These are phyloP conservation scores for Trichothecium sympodiale DNA, from an alignment of 2,329 filamentous ascomycete genomes.

Conservation along the genomic window DNA sequence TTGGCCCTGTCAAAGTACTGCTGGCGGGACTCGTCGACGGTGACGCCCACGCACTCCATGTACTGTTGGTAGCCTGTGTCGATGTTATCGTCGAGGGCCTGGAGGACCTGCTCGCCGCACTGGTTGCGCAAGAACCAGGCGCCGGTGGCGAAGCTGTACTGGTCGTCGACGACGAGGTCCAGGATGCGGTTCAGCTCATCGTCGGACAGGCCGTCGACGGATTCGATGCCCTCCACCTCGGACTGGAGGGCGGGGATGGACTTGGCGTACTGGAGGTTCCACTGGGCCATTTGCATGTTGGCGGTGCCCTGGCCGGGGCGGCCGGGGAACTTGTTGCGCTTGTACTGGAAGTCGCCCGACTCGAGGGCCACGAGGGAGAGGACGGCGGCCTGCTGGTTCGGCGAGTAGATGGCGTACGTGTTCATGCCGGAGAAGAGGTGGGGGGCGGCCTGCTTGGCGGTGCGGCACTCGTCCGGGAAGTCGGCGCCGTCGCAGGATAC, in stretches of 20 bases:
- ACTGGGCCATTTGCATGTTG: slow-evolving; percentile 38
- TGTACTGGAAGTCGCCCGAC: slow-evolving; percentile 58
- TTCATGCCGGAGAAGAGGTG: slow-evolving; percentile 44
- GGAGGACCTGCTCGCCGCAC: slow-evolving; percentile 23
- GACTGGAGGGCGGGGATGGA: slow-evolving; percentile 25
- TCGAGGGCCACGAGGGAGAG: slow-evolving; percentile 64
- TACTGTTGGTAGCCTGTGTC: slow-evolving; percentile 33
- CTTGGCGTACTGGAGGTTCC: slow-evolving; percentile 36
- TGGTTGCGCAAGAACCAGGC: slow-evolving; percentile 39
- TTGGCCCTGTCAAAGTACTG: slow-evolving; percentile 35
- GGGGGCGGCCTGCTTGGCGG: slow-evolving; percentile 48
- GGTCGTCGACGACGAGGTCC: slow-evolving; percentile 31
- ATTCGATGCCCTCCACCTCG: slow-evolving; percentile 18
- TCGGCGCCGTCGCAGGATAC: slow-evolving; percentile 34
- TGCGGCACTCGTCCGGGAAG: slow-evolving; percentile 48
- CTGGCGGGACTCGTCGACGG: slow-evolving; percentile 18
- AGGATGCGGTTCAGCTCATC: slow-evolving; percentile 28
- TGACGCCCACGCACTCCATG: slow-evolving; percentile 35
- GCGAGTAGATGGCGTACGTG: slow-evolving; percentile 41
- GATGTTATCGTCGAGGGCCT: slow-evolving; percentile 20
- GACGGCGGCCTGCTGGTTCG: slow-evolving; percentile 56
- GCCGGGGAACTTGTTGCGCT: slow-evolving; percentile 49
- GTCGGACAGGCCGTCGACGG: slow-evolving; percentile 14
- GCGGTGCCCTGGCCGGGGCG: slow-evolving; percentile 58
- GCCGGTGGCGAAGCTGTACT: slow-evolving; percentile 42